Evolutionary conservation across 345 rosid species (phyloP).

Genomic region (Syzygium oleosum): DNA sequence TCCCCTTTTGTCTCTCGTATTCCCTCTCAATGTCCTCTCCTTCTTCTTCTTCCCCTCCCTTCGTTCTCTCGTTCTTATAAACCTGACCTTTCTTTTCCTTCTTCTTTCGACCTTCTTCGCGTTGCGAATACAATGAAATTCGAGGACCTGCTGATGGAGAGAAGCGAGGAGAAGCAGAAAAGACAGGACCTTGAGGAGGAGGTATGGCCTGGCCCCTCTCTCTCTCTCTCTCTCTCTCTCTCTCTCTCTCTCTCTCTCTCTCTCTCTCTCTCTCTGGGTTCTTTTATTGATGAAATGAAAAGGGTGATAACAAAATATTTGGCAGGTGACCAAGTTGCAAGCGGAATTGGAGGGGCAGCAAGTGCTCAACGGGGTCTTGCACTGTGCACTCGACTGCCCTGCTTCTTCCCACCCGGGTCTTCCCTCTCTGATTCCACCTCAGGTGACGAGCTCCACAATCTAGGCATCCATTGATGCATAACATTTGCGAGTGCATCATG

Average conservation of each 20-base stretch:
- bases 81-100: neutral
- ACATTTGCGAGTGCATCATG: neutral
- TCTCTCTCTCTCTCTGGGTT: neutral
- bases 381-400: conserved; percentile 44
- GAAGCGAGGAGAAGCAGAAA: conserved; percentile 25
- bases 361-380: conserved; percentile 40
- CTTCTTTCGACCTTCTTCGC: neutral
- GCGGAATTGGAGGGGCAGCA: conserved; percentile 52
- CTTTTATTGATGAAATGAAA: neutral
- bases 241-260: too few relatives aligned
- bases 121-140: conserved; percentile 44
- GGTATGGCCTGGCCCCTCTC: conserved; percentile 14
- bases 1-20: neutral
- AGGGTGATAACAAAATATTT: neutral
- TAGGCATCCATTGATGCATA: neutral
- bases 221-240: neutral
- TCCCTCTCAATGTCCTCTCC: neutral
- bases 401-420: conserved; percentile 35
- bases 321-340: conserved; percentile 55
- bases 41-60: conserved; percentile 1
- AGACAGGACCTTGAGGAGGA: conserved; percentile 43
- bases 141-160: conserved; percentile 64
- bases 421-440: conserved; percentile 60
- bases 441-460: conserved; percentile 21
- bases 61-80: neutral